phyloP scores from a whole-genome alignment of 73 alveolate species.

The Durusdinium trenchii region DNA sequence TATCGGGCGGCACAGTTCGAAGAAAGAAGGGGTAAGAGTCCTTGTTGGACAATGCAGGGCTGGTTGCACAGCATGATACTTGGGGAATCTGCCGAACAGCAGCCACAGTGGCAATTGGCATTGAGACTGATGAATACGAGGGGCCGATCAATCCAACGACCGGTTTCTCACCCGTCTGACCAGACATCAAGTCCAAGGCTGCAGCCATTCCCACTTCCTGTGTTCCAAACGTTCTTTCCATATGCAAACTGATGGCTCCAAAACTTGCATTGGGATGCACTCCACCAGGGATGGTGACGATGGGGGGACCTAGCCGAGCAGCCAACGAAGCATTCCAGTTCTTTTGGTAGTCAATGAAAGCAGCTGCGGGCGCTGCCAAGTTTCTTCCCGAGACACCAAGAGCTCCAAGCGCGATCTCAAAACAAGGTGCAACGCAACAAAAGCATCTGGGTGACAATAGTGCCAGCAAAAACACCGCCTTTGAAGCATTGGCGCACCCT shows the following conservation, averaged over 20 bases:
- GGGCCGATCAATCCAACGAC: slow-evolving; percentile 40
- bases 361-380: not conserved
- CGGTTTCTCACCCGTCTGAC: not conserved
- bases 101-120: slow-evolving; percentile 79
- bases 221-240: not conserved
- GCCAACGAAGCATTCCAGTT: slow-evolving; percentile 45
- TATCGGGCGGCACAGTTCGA: slow-evolving; percentile 65
- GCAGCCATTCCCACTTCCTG: slow-evolving; percentile 39
- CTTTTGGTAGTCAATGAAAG: slow-evolving; percentile 48
- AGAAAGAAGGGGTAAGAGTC: slow-evolving; percentile 57
- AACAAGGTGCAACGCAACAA: not conserved
- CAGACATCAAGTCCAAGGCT: slow-evolving; percentile 30
- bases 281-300: slow-evolving; percentile 27
- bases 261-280: slow-evolving; percentile 31
- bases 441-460: not conserved
- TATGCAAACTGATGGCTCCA: slow-evolving; percentile 11
- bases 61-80: slow-evolving; percentile 42
- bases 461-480: not conserved
- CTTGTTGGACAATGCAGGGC: slow-evolving; percentile 66
- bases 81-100: slow-evolving; percentile 43
- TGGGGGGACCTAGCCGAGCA: slow-evolving; percentile 45
- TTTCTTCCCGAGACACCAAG: not conserved
- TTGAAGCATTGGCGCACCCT: not conserved
- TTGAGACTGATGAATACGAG: slow-evolving; percentile 13
- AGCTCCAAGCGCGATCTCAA: slow-evolving; percentile 43